These are phyloP conservation scores for Saksenaea vasiformis DNA, from an alignment of 371 early-diverging fungal species.

Conservation along the genomic window DNA sequence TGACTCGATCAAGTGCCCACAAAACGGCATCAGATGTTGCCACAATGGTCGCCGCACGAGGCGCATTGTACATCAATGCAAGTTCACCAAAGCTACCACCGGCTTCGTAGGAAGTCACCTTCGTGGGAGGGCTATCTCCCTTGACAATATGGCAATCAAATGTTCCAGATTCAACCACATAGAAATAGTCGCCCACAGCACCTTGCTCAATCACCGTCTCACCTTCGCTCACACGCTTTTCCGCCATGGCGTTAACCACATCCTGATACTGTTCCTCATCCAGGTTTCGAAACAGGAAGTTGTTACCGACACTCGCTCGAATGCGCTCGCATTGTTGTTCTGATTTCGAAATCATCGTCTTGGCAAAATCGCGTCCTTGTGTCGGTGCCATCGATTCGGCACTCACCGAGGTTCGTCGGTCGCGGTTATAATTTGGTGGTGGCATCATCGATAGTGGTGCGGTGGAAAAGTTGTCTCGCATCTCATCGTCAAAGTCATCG, in stretches of 20 bases:
- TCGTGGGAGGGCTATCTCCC: slow-evolving; percentile 37
- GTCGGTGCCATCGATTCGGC: slow-evolving; percentile 95
- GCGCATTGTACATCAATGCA: slow-evolving; percentile 86
- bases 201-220: slow-evolving; percentile 92
- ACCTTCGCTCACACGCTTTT: slow-evolving; percentile 70
- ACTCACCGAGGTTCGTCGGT: slow-evolving; percentile 90
- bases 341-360: slow-evolving; percentile 82
- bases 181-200: slow-evolving; percentile 96
- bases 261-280: slow-evolving; percentile 54
- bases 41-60: slow-evolving; percentile 82
- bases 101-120: slow-evolving; percentile 65
- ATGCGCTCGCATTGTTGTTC: slow-evolving; percentile 80
- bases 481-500: slow-evolving; percentile 19
- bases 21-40: slow-evolving; percentile 64
- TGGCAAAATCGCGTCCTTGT: slow-evolving; percentile 71
- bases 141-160: slow-evolving; percentile 84
- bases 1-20: slow-evolving; percentile 83
- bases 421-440: slow-evolving; percentile 57
- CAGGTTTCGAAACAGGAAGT: slow-evolving; percentile 88
- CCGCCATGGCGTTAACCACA: slow-evolving; percentile 65
- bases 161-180: slow-evolving; percentile 92
- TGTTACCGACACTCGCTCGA: slow-evolving; percentile 71
- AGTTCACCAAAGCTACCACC: slow-evolving; percentile 84
- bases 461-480: slow-evolving; percentile 51
- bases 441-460: slow-evolving; percentile 23